Evolutionary conservation across 495 filamentous ascomycete genomes (phyloP), one percentile per base, ranked within the genome.

Genomic region (Neurospora sp.): DNA sequence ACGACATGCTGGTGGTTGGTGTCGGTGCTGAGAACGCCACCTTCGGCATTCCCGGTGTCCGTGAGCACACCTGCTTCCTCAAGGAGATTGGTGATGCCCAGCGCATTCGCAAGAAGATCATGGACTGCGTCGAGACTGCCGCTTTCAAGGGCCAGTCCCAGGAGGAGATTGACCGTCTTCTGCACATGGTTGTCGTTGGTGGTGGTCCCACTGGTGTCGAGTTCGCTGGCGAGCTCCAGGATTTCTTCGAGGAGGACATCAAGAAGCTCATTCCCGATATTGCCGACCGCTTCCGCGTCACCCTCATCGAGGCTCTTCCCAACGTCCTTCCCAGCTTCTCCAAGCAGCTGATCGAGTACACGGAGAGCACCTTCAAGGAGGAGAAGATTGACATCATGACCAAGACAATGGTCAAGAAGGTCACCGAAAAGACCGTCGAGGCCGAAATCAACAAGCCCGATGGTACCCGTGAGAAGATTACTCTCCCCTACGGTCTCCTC

Each of bases 131-230:
- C 74, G 96, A 99, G 85, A 98, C 94, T 14, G 95, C 96, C 53
- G 94, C 92, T 79, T 98, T 99, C 91, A 98, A 98, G 89, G 94
- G 94, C 77, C 96, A 98, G 84, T 86, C 88, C n/a, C 85, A 86
- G 9, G 93, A 97, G 75, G 96, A 99, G 83, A 85, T 94, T 77
- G 91, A 96, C 82, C 94, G 96, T 73, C 90, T 99, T 72, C 86
- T 99, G 79, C 96, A 98, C 86, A 98, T 98, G 95, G 96, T 98
- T 73, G 96, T 99, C 35, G 96, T 99, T 70, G 96, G 96, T 78
- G 96, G 96, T 84, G 96, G 96, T 76, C 96, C 96, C 35, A 99
- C 96, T 71, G 96, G 96, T 84, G 96, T 99, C 69, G 96, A 99
- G 82, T 98, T 98, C 80, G 96, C 96, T 76, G 96, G 94, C 82